phyloP scores from a whole-genome alignment of 2,329 filamentous ascomycete genomes.

The Penicillium sp. region DNA sequence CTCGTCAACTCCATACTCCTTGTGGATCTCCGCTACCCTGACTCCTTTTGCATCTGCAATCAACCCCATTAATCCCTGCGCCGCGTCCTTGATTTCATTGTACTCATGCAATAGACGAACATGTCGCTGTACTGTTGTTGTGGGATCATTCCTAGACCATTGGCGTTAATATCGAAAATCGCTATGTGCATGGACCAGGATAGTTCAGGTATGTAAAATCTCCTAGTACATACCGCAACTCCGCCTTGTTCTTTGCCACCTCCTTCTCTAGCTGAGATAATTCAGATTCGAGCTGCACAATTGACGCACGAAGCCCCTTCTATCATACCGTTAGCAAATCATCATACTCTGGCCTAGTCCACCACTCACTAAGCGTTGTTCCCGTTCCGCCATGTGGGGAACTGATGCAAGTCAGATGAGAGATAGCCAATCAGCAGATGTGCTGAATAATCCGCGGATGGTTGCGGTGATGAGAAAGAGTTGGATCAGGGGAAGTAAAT shows the following conservation, averaged over 20 bases:
- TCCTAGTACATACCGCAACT: conserved; percentile 35
- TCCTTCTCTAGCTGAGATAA: conserved; percentile 40
- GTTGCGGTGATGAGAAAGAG: neutral
- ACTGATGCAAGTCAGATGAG: neutral
- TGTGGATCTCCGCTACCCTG: conserved; percentile 48
- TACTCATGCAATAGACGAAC: conserved; percentile 68
- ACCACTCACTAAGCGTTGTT: neutral
- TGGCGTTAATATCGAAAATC: neutral
- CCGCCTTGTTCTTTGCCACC: conserved; percentile 34
- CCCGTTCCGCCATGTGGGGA: conserved; percentile 2
- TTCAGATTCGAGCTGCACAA: conserved; percentile 48
- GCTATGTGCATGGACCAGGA: neutral
- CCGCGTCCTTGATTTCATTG: conserved; percentile 71
- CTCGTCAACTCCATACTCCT: conserved; percentile 41
- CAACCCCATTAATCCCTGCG: conserved; percentile 64
- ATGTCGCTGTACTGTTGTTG: conserved; percentile 60
- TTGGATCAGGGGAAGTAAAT: neutral
- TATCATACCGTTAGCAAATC: conserved; percentile 3
- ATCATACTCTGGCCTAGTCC: neutral
- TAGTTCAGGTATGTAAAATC: neutral
- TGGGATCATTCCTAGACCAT: conserved; percentile 41
- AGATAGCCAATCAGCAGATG: conserved; percentile 14
- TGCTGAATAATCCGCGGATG: conserved; percentile 20
- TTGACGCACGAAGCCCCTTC: conserved; percentile 25
- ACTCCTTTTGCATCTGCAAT: conserved; percentile 66